Evolutionary conservation across 371 early-diverging fungal genomes (phyloP), one percentile per base, ranked within the genome.

Genomic region (Mucor mucedo): DNA sequence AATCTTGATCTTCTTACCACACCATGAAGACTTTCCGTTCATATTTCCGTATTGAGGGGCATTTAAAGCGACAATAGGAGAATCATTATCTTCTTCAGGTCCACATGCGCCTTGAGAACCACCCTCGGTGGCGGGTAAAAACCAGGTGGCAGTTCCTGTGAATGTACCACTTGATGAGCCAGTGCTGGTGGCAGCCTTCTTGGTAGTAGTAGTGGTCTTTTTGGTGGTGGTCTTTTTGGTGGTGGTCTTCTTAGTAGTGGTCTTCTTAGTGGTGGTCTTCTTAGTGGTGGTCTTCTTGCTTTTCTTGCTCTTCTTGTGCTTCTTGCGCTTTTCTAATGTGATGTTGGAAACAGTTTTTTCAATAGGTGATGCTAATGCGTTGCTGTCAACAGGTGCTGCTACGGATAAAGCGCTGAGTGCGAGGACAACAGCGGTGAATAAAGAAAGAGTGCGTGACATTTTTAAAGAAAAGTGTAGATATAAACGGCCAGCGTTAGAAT

Each of bases 81-180:
- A 63, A 35, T 53, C 21, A 8, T 72, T 47, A 28, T 42, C 55
- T 56, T 69, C 63, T 16, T 64, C 57, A 28, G 61, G 61, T 1
- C 68, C 71, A 68, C 74, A 73, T 27, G 74, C 74, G 44, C 74
- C 74, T n/a, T 39, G 29, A 28, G 58, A 45, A 8, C 74, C 74
- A 49, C 71, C 74, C 60, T 73, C 68, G 53, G 45, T 52, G 10
- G 60, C 64, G 52, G 74, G 74, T 13, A 28, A 35, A 48, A 64
- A 73, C 63, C 68, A 73, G 14, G 74, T 73, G 53, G 55, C 74
- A 55, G 63, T 70, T 13, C 74, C 74, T 13, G 44, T 44, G 35
- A 54, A 73, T 8, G 41, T 59, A 2, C 47, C 54, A 30, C 60
- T 48, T 21, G 49, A 49, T 32, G 50, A 41, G 27, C 55, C 40